Percentiles rank a stretch among this genome's conserved stretches.
phyloP scores from a whole-genome alignment of 495 filamentous ascomycete genomes.

The Ascobolus immersus region DNA sequence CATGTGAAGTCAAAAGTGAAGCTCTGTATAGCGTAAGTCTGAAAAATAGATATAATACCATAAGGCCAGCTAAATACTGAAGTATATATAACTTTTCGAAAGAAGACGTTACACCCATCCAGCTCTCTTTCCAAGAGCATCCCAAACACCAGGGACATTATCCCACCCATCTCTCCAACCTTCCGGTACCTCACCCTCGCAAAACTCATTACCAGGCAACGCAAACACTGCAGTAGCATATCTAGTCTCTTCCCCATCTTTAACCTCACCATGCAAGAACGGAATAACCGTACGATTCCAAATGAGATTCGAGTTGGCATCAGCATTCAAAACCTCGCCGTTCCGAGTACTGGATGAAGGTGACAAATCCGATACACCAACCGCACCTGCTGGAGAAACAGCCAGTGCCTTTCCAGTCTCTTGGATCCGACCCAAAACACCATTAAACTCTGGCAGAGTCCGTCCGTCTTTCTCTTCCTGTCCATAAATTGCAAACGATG shows the following conservation, averaged over 20 bases:
- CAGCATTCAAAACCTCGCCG: slow-evolving; percentile 40
- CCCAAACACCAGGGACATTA: no score
- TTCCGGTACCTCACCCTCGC: slow-evolving; percentile 3
- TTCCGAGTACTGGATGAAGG: slow-evolving; percentile 16
- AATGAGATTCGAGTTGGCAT: slow-evolving; percentile 54
- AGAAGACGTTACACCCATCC: no score
- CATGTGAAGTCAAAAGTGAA: no score
- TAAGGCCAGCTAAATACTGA: no score
- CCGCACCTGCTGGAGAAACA: slow-evolving; percentile 37
- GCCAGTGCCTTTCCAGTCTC: slow-evolving; percentile 31
- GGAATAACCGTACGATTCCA: slow-evolving; percentile 45
- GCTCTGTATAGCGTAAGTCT: no score
- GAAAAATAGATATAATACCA: no score
- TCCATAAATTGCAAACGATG: slow-evolving; percentile 43
- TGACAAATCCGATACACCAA: slow-evolving; percentile 40
- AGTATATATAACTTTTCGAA: no score
- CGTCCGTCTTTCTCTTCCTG: slow-evolving; percentile 29
- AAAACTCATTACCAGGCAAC: slow-evolving; percentile 16
- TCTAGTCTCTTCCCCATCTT: slow-evolving; percentile 19
- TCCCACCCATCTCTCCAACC: slow-evolving; percentile 13
- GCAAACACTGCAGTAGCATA: slow-evolving; percentile 28
- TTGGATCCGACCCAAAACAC: slow-evolving; percentile 28
- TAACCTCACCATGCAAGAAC: slow-evolving; percentile 23
- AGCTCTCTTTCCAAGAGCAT: no score
- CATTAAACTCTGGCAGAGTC: slow-evolving; percentile 25